Base-by-base conservation (phyloP, 1,284 basidiomycete genomes). In the Microbotryum intermedium region DNA sequence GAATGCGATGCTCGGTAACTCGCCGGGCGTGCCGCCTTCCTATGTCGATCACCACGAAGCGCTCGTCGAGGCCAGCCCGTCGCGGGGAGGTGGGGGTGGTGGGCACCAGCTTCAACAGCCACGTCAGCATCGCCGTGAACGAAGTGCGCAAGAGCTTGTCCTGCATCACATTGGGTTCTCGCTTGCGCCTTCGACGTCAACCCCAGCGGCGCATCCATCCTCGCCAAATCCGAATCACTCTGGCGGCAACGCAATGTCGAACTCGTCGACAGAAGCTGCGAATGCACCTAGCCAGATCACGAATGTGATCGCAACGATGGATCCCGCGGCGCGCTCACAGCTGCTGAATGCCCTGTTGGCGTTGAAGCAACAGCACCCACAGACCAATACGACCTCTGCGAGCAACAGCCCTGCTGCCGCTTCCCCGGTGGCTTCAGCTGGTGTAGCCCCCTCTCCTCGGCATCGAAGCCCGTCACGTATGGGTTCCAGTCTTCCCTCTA, bases 301-400 rank as follows among this genome's bases (percentile, higher is more conserved):
- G 3, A 23, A 21, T 18, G 52, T 34, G n/a, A 26, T 54, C 10
- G 23, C 34, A 6, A 39, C 29, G 1, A 54, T 54, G 52, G 52
- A 54, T n/a, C 52, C 52, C 13, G n/a, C 18, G 30, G 42, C 52
- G 29, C 29, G 43, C 20, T 34, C 20, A n/a, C 34, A 54, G 18
- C 52, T 54, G 28, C 28, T 54, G 28, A 54, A 54, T 21, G 52
- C 52, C 11, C 39, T 54, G n/a, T 20, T 54, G 18, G 26, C 25
- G 23, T 18, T 51, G 26, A 51, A 51, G 50, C 25, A 51, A n/a
- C 50, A 51, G 29, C 50, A 51, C 25, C 23, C 10, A 29, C 46
- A 11, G 13, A 21, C 16, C 21, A 11, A 48, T 48, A 16, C 50
- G 30, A 51, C n/a, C 29, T 51, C 50, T 2, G 26, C 50, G 9